Evolutionary conservation across 176 grass and related monocot species (phyloP).

Genomic region (Zizania latifolia): DNA sequence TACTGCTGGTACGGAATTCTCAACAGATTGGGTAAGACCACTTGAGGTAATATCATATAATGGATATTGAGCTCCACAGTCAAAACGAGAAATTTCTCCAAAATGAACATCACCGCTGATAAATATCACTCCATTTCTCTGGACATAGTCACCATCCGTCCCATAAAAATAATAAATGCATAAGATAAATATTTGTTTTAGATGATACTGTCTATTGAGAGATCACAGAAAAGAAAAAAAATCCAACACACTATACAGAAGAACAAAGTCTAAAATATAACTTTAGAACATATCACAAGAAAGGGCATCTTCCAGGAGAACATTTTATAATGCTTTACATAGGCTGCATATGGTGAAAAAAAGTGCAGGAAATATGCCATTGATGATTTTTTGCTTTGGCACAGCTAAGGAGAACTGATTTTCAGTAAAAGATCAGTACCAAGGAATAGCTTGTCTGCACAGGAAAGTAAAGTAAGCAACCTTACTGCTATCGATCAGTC

Average conservation of each 20-base stretch:
- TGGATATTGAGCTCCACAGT: slow-evolving; percentile 69
- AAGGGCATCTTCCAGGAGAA: neutral
- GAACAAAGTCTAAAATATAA: neutral
- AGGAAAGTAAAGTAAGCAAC: slow-evolving; percentile 38
- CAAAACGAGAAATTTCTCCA: slow-evolving; percentile 84
- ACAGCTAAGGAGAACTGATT: neutral
- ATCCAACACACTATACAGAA: neutral
- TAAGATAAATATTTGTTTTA: slow-evolving; percentile 10
- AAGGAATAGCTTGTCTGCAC: neutral
- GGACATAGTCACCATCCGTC: slow-evolving; percentile 14
- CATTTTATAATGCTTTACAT: neutral
- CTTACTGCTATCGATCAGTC: slow-evolving; percentile 83
- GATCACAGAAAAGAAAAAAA: neutral
- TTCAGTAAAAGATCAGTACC: neutral
- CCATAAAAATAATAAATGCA: neutral
- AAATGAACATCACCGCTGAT: slow-evolving; percentile 95
- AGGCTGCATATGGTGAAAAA: neutral
- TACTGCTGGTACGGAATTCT: slow-evolving; percentile 43
- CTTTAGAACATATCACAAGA: neutral
- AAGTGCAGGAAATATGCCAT: neutral
- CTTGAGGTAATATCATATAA: slow-evolving; percentile 91
- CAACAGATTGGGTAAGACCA: slow-evolving; percentile 81
- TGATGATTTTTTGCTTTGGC: neutral
- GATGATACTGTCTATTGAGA: neutral
- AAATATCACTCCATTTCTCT: slow-evolving; percentile 86